A percentile compares a stretch with the other conserved stretches of the same genome.
These are phyloP conservation scores for Trichosporon ovoides DNA, from an alignment of 1,284 basidiomycete species.

Conservation along the genomic window DNA sequence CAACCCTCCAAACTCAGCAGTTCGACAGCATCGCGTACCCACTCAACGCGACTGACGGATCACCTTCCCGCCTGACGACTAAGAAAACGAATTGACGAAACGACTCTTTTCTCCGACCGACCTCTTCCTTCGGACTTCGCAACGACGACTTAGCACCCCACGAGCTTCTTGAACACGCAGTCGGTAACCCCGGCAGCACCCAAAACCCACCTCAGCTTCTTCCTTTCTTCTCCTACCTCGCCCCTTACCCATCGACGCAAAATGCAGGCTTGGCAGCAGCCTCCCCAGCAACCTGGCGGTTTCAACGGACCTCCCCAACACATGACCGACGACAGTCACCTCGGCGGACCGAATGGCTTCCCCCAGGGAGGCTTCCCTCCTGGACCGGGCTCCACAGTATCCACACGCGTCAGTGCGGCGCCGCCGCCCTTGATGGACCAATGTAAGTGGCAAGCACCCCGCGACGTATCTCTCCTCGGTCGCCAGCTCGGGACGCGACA, in stretches of 20 bases:
- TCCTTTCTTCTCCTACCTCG: neutral
- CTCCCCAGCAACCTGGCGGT: neutral
- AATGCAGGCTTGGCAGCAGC: neutral
- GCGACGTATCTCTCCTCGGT: too few relatives aligned
- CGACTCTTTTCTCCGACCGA: too few relatives aligned
- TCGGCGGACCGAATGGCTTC: neutral
- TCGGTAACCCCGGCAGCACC: too few relatives aligned
- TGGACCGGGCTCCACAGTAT: neutral
- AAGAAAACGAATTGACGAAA: too few relatives aligned
- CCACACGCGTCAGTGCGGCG: constrained; percentile 5
- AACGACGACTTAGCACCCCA: too few relatives aligned
- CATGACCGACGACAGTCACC: neutral
- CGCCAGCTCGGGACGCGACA: neutral
- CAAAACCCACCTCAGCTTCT: neutral
- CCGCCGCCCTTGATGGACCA: constrained; percentile 46
- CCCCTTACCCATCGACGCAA: neutral
- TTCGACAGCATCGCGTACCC: too few relatives aligned
- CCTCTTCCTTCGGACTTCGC: too few relatives aligned
- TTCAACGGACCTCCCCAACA: neutral
- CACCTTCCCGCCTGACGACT: too few relatives aligned
- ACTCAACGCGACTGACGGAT: too few relatives aligned
- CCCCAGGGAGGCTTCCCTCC: neutral
- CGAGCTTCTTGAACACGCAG: neutral
- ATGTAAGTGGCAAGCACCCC: too few relatives aligned
- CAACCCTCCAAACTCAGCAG: too few relatives aligned